Evolutionary conservation across 1,284 basidiomycete species (phyloP).

Genomic region (Dichomitus squalens): DNA sequence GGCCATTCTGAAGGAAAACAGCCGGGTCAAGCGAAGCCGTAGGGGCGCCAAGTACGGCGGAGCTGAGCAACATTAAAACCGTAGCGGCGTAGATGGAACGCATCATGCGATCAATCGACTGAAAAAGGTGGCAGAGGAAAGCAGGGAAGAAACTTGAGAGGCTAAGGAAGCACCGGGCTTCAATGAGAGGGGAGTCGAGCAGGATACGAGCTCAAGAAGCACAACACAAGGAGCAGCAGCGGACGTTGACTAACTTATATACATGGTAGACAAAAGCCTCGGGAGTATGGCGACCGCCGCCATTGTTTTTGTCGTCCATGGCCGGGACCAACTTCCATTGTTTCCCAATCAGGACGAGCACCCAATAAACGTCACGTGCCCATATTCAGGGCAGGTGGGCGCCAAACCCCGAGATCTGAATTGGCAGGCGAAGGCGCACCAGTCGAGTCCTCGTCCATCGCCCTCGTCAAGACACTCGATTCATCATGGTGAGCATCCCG

Average conservation of each 20-base stretch:
- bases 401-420: slow-evolving; percentile 1
- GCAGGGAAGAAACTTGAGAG: slow-evolving; percentile 5
- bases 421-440: slow-evolving; percentile 8
- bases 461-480: slow-evolving; percentile 34
- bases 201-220: slow-evolving; percentile 17
- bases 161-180: slow-evolving; percentile 24
- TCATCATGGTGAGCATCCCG: slow-evolving; percentile 39
- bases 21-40: slow-evolving; percentile 38
- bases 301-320: slow-evolving; percentile 17
- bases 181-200: slow-evolving; percentile 7
- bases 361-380: slow-evolving; percentile 9
- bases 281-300: slow-evolving; percentile 2
- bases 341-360: slow-evolving; percentile 18
- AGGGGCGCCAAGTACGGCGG: slow-evolving; percentile 34
- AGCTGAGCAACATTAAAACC: slow-evolving; percentile 22
- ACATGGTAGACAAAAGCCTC: slow-evolving; percentile 11
- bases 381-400: slow-evolving; percentile 17
- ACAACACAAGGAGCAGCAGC: slow-evolving; percentile 1
- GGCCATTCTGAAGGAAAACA: slow-evolving; percentile 46
- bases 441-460: slow-evolving; percentile 28
- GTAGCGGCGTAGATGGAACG: slow-evolving; percentile 22
- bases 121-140: not conserved
- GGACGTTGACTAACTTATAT: slow-evolving; percentile 15
- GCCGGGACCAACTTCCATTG: slow-evolving; percentile 12
- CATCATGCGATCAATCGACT: not conserved